These are phyloP conservation scores for Geotrichum ghanense DNA, from an alignment of 805 yeast species.

Conservation along the genomic window DNA sequence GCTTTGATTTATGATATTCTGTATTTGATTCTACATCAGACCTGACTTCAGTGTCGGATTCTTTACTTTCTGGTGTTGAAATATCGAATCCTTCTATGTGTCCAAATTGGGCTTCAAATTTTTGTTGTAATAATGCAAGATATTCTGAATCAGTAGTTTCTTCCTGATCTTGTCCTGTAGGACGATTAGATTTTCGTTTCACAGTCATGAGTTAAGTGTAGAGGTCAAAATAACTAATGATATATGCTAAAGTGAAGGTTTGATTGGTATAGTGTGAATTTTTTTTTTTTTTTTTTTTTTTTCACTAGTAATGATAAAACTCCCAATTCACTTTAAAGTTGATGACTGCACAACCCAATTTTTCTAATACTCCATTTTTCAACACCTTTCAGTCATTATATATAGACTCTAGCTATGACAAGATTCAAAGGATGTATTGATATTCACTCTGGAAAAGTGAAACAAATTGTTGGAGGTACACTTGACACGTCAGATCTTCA, in stretches of 20 bases:
- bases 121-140: constrained; percentile 12
- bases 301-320: background rate
- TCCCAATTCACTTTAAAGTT: no score
- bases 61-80: constrained; percentile 2
- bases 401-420: constrained; percentile 63
- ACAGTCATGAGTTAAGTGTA: no score
- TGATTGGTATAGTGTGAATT: background rate
- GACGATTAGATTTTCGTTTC: constrained; percentile 1
- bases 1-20: constrained; percentile 8
- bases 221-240: no score
- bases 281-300: background rate
- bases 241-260: background rate
- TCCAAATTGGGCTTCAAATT: constrained; percentile 27
- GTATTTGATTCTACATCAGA: no score
- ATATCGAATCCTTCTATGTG: constrained; percentile 5
- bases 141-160: background rate
- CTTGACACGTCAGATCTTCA: constrained; percentile 36
- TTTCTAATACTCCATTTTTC: background rate
- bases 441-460: constrained; percentile 88
- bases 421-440: constrained; percentile 90
- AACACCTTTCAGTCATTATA: constrained; percentile 1
- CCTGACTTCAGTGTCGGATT: constrained; percentile 4
- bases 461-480: constrained; percentile 95
- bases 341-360: no score
- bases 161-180: constrained; percentile 2